phyloP scores from a whole-genome alignment of 441 rosid genomes.

The Metrosideros polymorpha region DNA sequence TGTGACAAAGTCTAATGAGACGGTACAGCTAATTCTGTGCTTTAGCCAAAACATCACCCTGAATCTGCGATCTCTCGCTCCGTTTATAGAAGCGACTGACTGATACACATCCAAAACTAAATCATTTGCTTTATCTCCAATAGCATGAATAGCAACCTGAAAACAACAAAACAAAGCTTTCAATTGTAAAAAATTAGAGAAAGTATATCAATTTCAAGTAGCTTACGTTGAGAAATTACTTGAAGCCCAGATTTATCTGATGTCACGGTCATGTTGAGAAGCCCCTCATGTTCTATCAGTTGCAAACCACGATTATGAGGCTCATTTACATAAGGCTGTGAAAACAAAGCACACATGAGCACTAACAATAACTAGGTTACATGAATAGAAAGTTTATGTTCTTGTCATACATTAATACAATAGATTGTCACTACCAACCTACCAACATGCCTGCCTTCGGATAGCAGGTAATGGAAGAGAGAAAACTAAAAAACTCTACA shows the following conservation, averaged over 20 bases:
- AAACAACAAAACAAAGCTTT: conserved; percentile 4
- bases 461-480: background rate
- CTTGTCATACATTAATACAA: background rate
- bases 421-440: background rate
- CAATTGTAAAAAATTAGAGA: background rate
- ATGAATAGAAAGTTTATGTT: background rate
- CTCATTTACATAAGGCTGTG: conserved; percentile 62
- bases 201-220: background rate
- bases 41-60: conserved; percentile 41
- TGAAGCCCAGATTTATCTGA: conserved; percentile 76
- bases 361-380: background rate
- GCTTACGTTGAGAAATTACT: conserved; percentile 25
- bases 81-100: conserved; percentile 48
- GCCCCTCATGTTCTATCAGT: conserved; percentile 43
- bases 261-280: conserved; percentile 59
- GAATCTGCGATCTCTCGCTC: conserved; percentile 69
- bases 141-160: conserved; percentile 90
- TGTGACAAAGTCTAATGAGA: background rate
- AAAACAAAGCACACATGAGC: background rate
- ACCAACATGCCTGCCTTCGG: background rate
- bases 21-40: background rate
- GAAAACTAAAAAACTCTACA: background rate
- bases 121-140: conserved; percentile 89
- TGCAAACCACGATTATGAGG: conserved; percentile 65
- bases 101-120: conserved; percentile 57